Evolutionary conservation across 495 filamentous ascomycete species (phyloP).

Genomic region (Xylona heveae): DNA sequence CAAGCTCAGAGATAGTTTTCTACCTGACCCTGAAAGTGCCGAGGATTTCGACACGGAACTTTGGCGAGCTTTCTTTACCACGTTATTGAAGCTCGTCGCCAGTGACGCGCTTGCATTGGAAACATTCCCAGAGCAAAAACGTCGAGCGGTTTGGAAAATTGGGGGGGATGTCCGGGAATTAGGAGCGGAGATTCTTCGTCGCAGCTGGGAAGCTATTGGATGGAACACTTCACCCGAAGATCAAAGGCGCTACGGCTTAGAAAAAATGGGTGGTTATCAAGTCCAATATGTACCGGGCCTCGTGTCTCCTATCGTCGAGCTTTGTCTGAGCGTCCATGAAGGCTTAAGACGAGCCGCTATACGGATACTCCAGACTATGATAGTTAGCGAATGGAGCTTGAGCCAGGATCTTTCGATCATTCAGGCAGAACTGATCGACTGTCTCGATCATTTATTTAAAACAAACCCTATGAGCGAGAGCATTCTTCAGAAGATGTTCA

Average conservation of each 20-base stretch:
- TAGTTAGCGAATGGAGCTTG: conserved; percentile 94
- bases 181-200: conserved; percentile 63
- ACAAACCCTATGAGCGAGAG: conserved; percentile 70
- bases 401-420: conserved; percentile 82
- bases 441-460: conserved; percentile 81
- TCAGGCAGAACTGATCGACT: conserved; percentile 93
- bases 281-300: conserved; percentile 93
- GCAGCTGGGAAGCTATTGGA: conserved; percentile 88
- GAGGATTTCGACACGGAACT: conserved; percentile 81
- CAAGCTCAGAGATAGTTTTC: conserved; percentile 53
- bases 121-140: conserved; percentile 92
- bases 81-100: conserved; percentile 70
- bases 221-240: conserved; percentile 82
- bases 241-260: conserved; percentile 45
- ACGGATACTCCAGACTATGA: conserved; percentile 90
- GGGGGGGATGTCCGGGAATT: conserved; percentile 88
- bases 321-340: conserved; percentile 90
- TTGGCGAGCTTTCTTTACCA: conserved; percentile 85
- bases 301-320: conserved; percentile 76
- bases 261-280: conserved; percentile 85
- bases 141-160: conserved; percentile 94
- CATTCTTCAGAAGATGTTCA: conserved; percentile 79
- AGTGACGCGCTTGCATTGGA: conserved; percentile 79
- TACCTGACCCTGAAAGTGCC: conserved; percentile 79
- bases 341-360: conserved; percentile 77